phyloP scores from a whole-genome alignment of 129 eudicot species.

The Flaveria robusta region DNA sequence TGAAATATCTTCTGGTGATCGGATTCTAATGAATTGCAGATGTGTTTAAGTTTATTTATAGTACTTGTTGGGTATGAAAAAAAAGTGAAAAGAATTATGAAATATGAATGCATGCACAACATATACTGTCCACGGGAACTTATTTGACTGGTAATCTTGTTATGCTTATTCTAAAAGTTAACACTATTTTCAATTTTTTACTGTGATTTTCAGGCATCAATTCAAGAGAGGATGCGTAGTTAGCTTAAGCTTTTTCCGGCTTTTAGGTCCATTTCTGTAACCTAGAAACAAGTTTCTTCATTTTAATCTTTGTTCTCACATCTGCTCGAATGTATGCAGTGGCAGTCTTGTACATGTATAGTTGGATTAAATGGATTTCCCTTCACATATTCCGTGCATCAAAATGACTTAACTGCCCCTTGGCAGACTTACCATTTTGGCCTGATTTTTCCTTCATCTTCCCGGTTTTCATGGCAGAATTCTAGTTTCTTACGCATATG shows the following conservation, averaged over 20 bases:
- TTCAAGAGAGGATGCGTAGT: constrained; percentile 56
- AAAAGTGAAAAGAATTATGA: not conserved
- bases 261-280: constrained; percentile 44
- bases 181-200: not conserved
- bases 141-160: not conserved
- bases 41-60: too few relatives aligned
- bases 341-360: constrained; percentile 61
- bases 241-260: constrained; percentile 33
- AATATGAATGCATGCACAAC: not conserved
- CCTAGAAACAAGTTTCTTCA: constrained; percentile 37
- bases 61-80: not conserved
- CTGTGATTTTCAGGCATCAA: constrained; percentile 53
- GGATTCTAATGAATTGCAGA: too few relatives aligned
- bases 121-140: not conserved
- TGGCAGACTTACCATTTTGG: constrained; percentile 5
- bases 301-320: constrained; percentile 33
- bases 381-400: constrained; percentile 31
- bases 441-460: not conserved
- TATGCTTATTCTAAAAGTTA: not conserved
- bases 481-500: not conserved
- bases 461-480: not conserved
- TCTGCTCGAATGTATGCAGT: constrained; percentile 37
- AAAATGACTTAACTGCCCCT: constrained; percentile 30
- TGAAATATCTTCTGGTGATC: not conserved
- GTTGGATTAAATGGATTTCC: constrained; percentile 46